Evolutionary conservation across 2,329 filamentous ascomycete genomes (phyloP), one percentile per base, ranked within the genome.

Genomic region (Pyricularia sp.): DNA sequence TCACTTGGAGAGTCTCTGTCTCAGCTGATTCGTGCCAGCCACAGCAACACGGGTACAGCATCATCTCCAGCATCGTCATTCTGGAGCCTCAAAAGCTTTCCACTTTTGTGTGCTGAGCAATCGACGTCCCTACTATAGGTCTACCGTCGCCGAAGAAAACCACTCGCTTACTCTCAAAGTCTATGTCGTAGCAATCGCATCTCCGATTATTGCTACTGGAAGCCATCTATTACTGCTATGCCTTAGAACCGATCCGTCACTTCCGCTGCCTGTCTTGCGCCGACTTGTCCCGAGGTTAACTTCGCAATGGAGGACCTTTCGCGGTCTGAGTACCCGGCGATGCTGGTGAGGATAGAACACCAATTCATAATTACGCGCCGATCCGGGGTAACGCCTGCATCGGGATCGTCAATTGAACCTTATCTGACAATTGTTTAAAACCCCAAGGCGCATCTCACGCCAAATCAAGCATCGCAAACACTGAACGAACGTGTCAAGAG

Each of bases 311-410:
- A 90, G 67, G 88, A 88, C 73, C 84, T 93, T 73, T 88, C 90
- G 75, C 86, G 92, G 78, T 83, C 89, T 77, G 93, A 97, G 78
- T 97, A 97, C 82, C 92, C 93, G 76, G 88, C 87, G 71, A 88
- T 97, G 85, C 88, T 96, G 88, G 93, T 97, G 82, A 82, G 72
- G 65, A 59, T 30, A 59, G 24, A 59, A 6, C 26, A 65, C 62
- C 63, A 67, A 24, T 65, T 59, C 67, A n/a, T 19, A 49, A 49
- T 65, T 33, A 16, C 62, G 31, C 40, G 68, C 66, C 68, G 63
- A 65, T 68, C 61, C 24, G 10, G 30, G 33, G 13, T 55, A 55
- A 24, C 62, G 22, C 13, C 22, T 28, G 9, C 26, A 28, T 59
- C 26, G 10, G 55, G 55, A 10, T 61, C 49, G 13, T 35, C 13